Evolutionary conservation across 257 asterid genomes (phyloP), one percentile per base, ranked within the genome.

Genomic region (Fraxinus americana): DNA sequence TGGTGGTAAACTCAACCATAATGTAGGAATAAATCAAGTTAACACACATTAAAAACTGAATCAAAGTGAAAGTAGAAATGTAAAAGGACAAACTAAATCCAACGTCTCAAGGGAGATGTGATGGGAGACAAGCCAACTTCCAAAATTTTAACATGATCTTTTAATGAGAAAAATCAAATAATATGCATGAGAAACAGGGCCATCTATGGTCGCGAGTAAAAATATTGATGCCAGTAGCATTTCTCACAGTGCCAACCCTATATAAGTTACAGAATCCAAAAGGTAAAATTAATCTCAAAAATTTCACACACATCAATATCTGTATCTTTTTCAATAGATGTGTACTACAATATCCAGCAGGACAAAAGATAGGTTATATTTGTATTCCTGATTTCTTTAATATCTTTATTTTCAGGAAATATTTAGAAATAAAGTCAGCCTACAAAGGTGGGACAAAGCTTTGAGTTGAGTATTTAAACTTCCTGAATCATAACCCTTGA

Each of bases 41-140:
- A 48, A 45, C 43, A 45, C 54, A 12, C 54, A 45, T 38, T 38
- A 45, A 45, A 67, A 75, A 82, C 72, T 52, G 10, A 38, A 38
- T 6, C 43, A 38, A 50, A 2, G 59, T 1, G 14, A 0, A 50
- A 14, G 3, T 12, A 50, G 5, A 50, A 50, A 7, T 16, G 61
- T 50, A 5, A 50, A 50, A 50, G 61, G n/a, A 50, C 61, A 17
- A 50, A 50, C 17, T 3, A 48, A 48, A 48, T 48, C 57, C 57
- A 48, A 48, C 0, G 57, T 48, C 57, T 48, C 16, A 48, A 48
- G 57, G 3, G 5, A 19, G 57, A 0, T 48, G 19, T 39, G n/a
- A 2, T 48, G 57, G 3, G 57, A 48, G 57, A 48, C 16, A 45
- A 13, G 13, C 45, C 45, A 39, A 39, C 45, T 16, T 48, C 6